phyloP scores from a whole-genome alignment of 148 eudicot species.

The Vaccinium myrtillus region DNA sequence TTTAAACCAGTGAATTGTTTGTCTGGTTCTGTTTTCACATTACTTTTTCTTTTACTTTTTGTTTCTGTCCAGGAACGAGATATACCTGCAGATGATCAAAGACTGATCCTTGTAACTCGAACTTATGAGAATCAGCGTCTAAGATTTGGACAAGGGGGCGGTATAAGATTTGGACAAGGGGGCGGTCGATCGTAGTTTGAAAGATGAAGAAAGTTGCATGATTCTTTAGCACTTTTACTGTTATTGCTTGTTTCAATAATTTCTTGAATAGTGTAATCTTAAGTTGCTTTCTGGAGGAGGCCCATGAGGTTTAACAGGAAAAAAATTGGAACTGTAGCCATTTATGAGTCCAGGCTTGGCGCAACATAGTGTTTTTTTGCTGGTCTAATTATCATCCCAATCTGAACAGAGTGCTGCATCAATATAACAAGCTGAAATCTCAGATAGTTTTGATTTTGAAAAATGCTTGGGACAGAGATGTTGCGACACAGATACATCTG shows the following conservation, averaged over 20 bases:
- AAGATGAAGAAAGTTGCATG: too few relatives aligned
- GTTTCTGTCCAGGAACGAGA: constrained; percentile 60
- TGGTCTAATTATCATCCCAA: too few relatives aligned
- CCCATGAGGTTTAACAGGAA: background rate
- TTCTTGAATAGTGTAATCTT: background rate
- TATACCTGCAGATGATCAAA: constrained; percentile 74
- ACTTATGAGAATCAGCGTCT: constrained; percentile 28
- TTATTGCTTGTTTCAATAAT: background rate
- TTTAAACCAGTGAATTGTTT: background rate
- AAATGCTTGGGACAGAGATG: too few relatives aligned
- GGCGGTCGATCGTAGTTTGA: too few relatives aligned
- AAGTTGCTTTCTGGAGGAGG: background rate
- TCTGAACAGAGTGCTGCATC: too few relatives aligned
- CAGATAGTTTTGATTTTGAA: too few relatives aligned
- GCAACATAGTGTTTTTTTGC: too few relatives aligned
- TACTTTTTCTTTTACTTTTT: background rate
- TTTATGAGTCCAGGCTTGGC: too few relatives aligned
- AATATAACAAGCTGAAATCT: too few relatives aligned
- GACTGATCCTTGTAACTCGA: constrained; percentile 46
- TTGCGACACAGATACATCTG: too few relatives aligned
- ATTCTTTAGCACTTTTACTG: too few relatives aligned
- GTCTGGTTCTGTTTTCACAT: background rate
- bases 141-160: constrained; percentile 29
- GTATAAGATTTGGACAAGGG: background rate
- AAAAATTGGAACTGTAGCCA: too few relatives aligned